Evolutionary conservation across 1,284 basidiomycete genomes (phyloP), one percentile per base, ranked within the genome.

Genomic region (Papiliotrema terrestris): DNA sequence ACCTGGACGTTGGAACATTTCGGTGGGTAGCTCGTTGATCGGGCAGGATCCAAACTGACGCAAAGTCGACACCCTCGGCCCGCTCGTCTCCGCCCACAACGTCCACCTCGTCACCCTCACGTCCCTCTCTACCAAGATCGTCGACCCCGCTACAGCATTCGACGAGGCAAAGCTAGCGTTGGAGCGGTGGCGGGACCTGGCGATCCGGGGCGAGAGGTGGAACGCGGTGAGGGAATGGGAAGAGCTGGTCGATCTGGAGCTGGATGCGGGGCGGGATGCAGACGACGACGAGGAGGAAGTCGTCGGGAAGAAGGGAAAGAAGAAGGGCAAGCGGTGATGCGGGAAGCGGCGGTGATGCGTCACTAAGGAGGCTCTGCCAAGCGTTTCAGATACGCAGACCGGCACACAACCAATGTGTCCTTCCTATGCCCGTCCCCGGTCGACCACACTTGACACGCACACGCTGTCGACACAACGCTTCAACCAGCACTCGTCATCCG

Each of bases 1-100:
- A 68, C 68, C n/a, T 75, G 73, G 73, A 74, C 73, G 11, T 48
- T 75, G 11, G 67, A 73, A 45, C 55, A 60, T 41, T 72, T 75
- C 49, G 65, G 73, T 73, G 49, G 38, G 70, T 32, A 32, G 50
- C 42, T 37, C 23, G 38, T 35, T 29, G 17, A 32, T n/a, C 38
- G 6, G 26, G 41, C 19, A 9, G 19, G 43, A 22, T 41, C 13
- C 42, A 22, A 42, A 36, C 35, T 41, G 22, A 32, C 45, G 9
- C 32, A 4, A 29, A 74, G 72, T 75, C 49, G 57, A 74, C 58
- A 66, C 67, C 1, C 52, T 75, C 8, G 56, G 66, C 2, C 60
- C 69, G 0, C 56, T 74, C 8, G 52, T 74, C 2, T 43, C 63
- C 2, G 43, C 60, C 3, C 73, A 75, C 57, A 59, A 56, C 9